Conservation (phyloP, 164 flowering plant species). For the Liquidambar formosana region DNA sequence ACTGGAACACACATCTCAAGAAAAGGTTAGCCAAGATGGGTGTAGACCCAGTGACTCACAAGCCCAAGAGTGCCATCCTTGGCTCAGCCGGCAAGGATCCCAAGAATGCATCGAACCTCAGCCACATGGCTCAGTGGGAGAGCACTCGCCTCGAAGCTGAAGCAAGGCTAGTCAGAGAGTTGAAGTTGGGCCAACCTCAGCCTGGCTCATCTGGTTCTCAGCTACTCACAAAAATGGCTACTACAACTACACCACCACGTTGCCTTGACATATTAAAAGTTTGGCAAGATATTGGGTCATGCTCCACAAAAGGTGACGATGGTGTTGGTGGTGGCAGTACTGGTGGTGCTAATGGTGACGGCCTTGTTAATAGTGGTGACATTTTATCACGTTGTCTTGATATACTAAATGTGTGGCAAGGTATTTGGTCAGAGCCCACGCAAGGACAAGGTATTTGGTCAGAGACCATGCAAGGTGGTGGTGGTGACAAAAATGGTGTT, state of each 20-base stretch:
- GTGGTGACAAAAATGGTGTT: too few species aligned
- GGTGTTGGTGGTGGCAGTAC: too few species aligned
- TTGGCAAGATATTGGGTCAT: too few species aligned
- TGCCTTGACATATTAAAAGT: neutral
- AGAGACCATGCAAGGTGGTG: too few species aligned
- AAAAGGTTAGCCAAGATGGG: constrained; percentile 65
- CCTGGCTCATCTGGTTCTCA: neutral
- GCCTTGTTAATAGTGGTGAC: too few species aligned
- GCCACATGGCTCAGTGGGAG: constrained; percentile 72
- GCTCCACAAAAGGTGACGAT: too few species aligned
- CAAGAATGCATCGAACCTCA: constrained; percentile 43
- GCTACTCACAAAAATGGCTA: constrained; percentile 10
- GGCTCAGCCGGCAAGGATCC: constrained; percentile 21
- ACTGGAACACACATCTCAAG: constrained; percentile 80
- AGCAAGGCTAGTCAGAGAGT: constrained; percentile 51
- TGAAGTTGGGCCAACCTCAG: constrained; percentile 24
- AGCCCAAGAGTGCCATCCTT: constrained; percentile 44
- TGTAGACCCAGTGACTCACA: constrained; percentile 73
- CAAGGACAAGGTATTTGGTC: too few species aligned
- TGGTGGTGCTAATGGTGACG: too few species aligned
- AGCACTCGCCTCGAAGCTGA: constrained; percentile 63
- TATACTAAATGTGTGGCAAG: too few species aligned
- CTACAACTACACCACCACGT: neutral
- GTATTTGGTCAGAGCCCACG: too few species aligned
- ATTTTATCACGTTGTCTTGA: too few species aligned